Percentiles rank a stretch among this genome's conserved stretches.
Conservation (phyloP, 192 early-diverging fungal species). For the Rhizophagus clarus region DNA sequence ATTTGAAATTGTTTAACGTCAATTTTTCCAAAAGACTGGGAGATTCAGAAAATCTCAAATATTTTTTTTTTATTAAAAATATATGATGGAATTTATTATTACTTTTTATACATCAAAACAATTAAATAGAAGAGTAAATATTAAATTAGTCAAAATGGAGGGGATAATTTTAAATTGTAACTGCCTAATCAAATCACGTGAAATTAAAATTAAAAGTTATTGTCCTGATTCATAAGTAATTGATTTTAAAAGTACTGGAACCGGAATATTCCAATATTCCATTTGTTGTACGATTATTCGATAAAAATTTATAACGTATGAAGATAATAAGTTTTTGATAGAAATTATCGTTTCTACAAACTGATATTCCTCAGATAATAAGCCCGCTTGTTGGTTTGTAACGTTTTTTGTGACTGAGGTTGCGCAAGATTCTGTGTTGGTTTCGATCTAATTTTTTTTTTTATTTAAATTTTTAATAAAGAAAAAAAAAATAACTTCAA, state of each 20-base stretch:
- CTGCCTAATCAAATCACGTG: background rate
- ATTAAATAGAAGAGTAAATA: too few relatives aligned
- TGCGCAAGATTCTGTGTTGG: too few relatives aligned
- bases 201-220: background rate
- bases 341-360: background rate
- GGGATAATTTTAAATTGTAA: too few relatives aligned
- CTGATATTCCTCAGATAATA: background rate
- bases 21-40: too few relatives aligned
- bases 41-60: too few relatives aligned
- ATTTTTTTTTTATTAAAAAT: too few relatives aligned
- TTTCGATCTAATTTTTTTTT: background rate
- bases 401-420: background rate
- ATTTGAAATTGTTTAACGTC: too few relatives aligned
- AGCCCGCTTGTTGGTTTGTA: background rate
- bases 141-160: too few relatives aligned
- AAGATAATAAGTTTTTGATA: background rate
- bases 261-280: background rate
- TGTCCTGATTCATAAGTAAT: background rate
- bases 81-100: too few relatives aligned
- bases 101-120: too few relatives aligned
- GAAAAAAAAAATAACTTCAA: background rate
- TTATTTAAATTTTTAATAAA: background rate
- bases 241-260: background rate
- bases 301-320: background rate
- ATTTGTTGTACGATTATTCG: background rate